Evolutionary conservation across 306 rosid species (phyloP).

Genomic region (Arachis stenosperma): DNA sequence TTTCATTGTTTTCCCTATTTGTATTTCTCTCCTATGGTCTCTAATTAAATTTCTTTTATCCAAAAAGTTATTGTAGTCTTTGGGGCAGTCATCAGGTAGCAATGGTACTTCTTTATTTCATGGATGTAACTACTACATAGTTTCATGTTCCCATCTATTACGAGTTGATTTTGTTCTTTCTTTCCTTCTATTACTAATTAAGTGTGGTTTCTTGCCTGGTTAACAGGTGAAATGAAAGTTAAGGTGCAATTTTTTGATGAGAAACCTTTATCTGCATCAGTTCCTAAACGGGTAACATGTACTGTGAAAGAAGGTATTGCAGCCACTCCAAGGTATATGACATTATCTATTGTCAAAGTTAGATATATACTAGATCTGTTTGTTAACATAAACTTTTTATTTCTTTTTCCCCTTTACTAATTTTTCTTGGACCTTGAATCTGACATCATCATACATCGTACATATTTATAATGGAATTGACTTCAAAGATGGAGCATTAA

Average conservation of each 20-base stretch:
- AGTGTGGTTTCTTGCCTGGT: conserved; percentile 35
- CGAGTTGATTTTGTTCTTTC: conserved; percentile 10
- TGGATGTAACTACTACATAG: conserved; percentile 12
- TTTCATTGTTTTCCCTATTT: conserved; percentile 5
- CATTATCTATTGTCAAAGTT: conserved; percentile 16
- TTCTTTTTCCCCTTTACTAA: conserved; percentile 13
- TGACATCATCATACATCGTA: conserved; percentile 3
- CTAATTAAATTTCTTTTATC: not conserved
- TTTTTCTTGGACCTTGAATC: conserved; percentile 17
- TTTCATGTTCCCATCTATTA: not conserved
- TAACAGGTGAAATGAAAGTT: conserved; percentile 86
- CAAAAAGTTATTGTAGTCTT: not conserved
- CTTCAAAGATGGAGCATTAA: not conserved
- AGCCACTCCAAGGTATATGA: conserved; percentile 71
- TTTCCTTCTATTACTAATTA: conserved; percentile 13
- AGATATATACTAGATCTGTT: conserved; percentile 11
- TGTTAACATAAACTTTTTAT: not conserved
- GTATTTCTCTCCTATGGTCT: conserved; percentile 22
- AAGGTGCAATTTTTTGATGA: conserved; percentile 77
- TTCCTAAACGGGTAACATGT: conserved; percentile 89
- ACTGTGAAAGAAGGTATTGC: conserved; percentile 80
- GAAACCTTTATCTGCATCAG: conserved; percentile 78
- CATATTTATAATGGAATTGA: conserved; percentile 12
- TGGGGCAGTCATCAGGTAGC: conserved; percentile 6
- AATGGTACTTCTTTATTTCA: conserved; percentile 15